These are phyloP conservation scores for Rhynchosporium agropyri DNA, from an alignment of 2,329 filamentous ascomycete species.

Conservation along the genomic window DNA sequence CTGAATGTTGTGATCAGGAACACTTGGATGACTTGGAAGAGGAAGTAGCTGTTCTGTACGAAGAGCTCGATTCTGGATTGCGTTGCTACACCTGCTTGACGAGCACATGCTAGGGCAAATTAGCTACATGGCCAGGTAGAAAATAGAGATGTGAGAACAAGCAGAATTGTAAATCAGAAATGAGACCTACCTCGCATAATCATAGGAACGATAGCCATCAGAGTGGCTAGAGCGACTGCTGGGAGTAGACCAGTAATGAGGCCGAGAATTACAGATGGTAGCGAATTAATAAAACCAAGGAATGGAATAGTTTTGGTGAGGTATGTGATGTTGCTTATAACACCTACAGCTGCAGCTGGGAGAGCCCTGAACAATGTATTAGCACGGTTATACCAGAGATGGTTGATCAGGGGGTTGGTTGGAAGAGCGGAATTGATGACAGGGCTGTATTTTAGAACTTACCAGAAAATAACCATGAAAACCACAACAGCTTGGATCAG, in stretches of 20 bases:
- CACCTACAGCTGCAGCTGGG: conserved; percentile 65
- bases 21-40: conserved; percentile 65
- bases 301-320: conserved; percentile 55
- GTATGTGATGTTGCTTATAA: conserved; percentile 64
- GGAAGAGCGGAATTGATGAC: neutral
- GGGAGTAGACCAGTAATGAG: conserved; percentile 66
- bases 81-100: conserved; percentile 60
- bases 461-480: conserved; percentile 66
- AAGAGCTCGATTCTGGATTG: conserved; percentile 61
- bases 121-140: conserved; percentile 13
- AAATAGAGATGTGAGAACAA: neutral
- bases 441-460: neutral
- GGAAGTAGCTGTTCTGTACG: conserved; percentile 66
- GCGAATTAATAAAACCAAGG: conserved; percentile 58
- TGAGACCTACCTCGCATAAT: conserved; percentile 56
- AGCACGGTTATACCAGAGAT: neutral
- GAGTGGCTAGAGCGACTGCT: conserved; percentile 58
- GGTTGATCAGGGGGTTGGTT: neutral
- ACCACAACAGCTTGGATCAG: conserved; percentile 55
- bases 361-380: conserved; percentile 48
- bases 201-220: conserved; percentile 63
- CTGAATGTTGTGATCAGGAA: conserved; percentile 69
- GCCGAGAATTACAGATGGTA: conserved; percentile 58
- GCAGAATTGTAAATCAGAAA: neutral
- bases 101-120: conserved; percentile 54